phyloP scores from a whole-genome alignment of 371 early-diverging fungal genomes.

The Mortierella sp. region DNA sequence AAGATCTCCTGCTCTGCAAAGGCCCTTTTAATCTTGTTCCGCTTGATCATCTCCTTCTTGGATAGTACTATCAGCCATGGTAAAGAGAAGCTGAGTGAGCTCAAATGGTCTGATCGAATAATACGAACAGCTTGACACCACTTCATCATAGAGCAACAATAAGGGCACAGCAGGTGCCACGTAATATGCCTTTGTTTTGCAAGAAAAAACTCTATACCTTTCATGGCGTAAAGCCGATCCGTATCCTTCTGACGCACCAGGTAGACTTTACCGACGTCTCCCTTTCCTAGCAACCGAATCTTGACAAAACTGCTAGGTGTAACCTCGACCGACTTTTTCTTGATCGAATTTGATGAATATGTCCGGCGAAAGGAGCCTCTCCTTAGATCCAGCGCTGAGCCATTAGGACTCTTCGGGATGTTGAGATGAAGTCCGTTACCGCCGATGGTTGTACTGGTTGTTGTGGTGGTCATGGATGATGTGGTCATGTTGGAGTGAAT shows the following conservation, averaged over 20 bases:
- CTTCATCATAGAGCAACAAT: too few relatives aligned
- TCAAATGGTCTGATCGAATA: not conserved
- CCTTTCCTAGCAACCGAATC: conserved; percentile 89
- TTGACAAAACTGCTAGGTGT: conserved; percentile 88
- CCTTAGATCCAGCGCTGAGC: conserved; percentile 42
- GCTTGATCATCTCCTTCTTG: conserved; percentile 95
- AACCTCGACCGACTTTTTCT: conserved; percentile 81
- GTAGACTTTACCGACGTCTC: conserved; percentile 97
- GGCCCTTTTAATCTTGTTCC: conserved; percentile 97
- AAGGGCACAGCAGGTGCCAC: too few relatives aligned
- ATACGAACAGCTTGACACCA: too few relatives aligned
- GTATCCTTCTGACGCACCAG: conserved; percentile 90
- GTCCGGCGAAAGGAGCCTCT: conserved; percentile 61
- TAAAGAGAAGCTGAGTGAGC: not conserved
- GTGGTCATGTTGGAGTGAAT: conserved; percentile 42
- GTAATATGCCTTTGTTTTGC: not conserved
- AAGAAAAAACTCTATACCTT: conserved; percentile 62
- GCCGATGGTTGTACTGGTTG: conserved; percentile 21
- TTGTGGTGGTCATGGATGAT: conserved; percentile 35
- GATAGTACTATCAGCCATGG: conserved; percentile 71
- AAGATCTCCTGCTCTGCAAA: conserved; percentile 97
- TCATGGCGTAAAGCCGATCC: conserved; percentile 92
- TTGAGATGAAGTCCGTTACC: conserved; percentile 22
- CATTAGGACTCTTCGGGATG: conserved; percentile 44
- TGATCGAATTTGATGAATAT: conserved; percentile 85